Conservation (phyloP, 2,329 filamentous ascomycete species). For the Lasiodiplodia gonubiensis region DNA sequence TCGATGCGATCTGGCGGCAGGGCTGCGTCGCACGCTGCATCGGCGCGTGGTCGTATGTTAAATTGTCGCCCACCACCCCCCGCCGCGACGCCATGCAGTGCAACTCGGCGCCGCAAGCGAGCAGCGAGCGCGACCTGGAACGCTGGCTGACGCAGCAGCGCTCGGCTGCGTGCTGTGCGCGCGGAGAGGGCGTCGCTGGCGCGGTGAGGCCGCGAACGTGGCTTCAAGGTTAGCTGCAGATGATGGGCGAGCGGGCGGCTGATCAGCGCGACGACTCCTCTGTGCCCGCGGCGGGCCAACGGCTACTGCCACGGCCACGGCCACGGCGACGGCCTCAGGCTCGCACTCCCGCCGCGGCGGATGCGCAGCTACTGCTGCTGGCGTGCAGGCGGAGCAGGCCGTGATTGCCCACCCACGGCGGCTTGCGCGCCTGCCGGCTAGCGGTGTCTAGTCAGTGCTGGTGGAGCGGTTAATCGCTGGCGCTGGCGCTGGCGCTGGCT, state of each 20-base stretch:
- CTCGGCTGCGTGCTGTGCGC: slow-evolving; percentile 16
- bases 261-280: slow-evolving; percentile 23
- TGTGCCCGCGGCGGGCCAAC: slow-evolving; percentile 25
- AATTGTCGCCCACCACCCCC: slow-evolving; percentile 8
- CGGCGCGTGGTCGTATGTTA: slow-evolving; percentile 20
- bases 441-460: background rate
- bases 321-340: slow-evolving; percentile 8
- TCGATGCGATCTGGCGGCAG: slow-evolving; percentile 21
- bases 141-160: slow-evolving; percentile 21
- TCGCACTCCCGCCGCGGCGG: slow-evolving; percentile 21
- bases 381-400: slow-evolving; percentile 31
- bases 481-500: slow-evolving; percentile 35
- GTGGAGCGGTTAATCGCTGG: slow-evolving; percentile 37
- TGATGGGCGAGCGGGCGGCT: slow-evolving; percentile 27
- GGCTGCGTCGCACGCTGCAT: slow-evolving; percentile 18
- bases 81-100: slow-evolving; percentile 3
- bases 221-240: slow-evolving; percentile 29
- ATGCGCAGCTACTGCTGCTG: background rate
- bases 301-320: slow-evolving; percentile 12
- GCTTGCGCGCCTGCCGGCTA: slow-evolving; percentile 43
- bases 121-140: slow-evolving; percentile 20
- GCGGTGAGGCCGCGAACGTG: slow-evolving; percentile 21
- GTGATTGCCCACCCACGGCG: slow-evolving; percentile 30
- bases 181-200: slow-evolving; percentile 12
- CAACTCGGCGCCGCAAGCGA: slow-evolving; percentile 21